Evolutionary conservation across 2,329 filamentous ascomycete genomes (phyloP), one percentile per base, ranked within the genome.

Genomic region (Macrophomina pseudophaseolina): DNA sequence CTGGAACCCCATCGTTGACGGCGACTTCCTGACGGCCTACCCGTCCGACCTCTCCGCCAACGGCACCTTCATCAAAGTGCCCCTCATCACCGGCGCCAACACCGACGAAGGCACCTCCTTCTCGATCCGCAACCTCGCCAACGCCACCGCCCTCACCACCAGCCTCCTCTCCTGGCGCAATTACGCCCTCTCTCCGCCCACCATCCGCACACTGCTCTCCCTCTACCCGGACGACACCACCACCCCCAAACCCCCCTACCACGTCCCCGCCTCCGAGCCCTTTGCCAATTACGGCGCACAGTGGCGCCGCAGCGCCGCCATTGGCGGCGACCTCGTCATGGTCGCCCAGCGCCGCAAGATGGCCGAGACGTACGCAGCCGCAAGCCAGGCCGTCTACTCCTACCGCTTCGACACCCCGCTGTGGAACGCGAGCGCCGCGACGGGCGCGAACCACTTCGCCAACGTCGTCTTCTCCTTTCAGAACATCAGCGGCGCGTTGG

Each of bases 31-130:
- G 18, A 67, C 71, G 0, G 69, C 69, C 4, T 70, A 68, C n/a
- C 72, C 73, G 1, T 67, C 64, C 9, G 53, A 72, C 49, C 72
- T 73, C 2, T 66, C 74, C 16, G 53, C 28, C 0, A 33, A 81
- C 3, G 87, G 87, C 59, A 82, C 82, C 8, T 90, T 91, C 69
- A 84, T 89, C 64, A 83, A 86, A 54, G 85, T 91, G 0, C 87
- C 88, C 0, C 81, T 90, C 35, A 80, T 91, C 1, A 78, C 85
- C 30, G 89, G 90, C 1, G 84, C 83, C 18, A 91, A 90, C 72
- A 85, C 84, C 0, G 89, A 91, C 70, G 89, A 92, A 73, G 89
- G 87, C 0, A 85, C 85, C 1, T 79, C 80, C 1, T 89, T 89
- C 67, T 83, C 80, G 0, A 81, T 83, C 1, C 77, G 73, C 12